phyloP scores from a whole-genome alignment of 2,329 filamentous ascomycete species.

The Aphanoascus verrucosus region DNA sequence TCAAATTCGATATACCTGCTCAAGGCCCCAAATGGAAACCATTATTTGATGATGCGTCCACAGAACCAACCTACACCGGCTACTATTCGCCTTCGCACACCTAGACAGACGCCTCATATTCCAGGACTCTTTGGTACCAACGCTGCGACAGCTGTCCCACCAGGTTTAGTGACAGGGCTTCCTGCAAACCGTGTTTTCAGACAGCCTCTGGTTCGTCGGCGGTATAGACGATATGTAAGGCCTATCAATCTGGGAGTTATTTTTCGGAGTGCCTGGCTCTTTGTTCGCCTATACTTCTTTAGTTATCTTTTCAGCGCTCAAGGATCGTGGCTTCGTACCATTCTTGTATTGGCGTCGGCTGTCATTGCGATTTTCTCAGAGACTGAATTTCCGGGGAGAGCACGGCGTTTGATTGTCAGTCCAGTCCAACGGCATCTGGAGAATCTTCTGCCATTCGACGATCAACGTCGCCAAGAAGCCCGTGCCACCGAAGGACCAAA shows the following conservation, averaged over 20 bases:
- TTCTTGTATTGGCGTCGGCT: conserved; percentile 31
- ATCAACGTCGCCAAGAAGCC: conserved; percentile 11
- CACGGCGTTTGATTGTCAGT: conserved; percentile 27
- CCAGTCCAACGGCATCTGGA: conserved; percentile 38
- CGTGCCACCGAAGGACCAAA: background rate
- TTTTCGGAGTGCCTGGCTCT: conserved; percentile 44
- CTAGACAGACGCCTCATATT: background rate
- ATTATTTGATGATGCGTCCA: conserved; percentile 5
- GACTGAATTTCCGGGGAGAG: conserved; percentile 29
- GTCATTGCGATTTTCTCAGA: conserved; percentile 34
- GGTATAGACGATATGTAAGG: conserved; percentile 6
- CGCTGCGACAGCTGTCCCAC: background rate
- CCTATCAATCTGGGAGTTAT: conserved; percentile 6
- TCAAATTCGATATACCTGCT: conserved; percentile 17
- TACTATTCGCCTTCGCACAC: background rate
- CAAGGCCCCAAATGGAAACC: conserved; percentile 8
- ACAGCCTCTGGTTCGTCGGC: conserved; percentile 5
- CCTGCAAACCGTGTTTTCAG: conserved; percentile 7
- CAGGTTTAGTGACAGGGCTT: background rate
- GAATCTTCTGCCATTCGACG: conserved; percentile 28
- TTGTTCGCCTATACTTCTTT: conserved; percentile 48
- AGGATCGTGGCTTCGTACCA: conserved; percentile 36
- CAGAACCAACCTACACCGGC: background rate
- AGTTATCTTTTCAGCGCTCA: conserved; percentile 47
- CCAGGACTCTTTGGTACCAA: background rate